Base-by-base conservation (phyloP, 2,329 filamentous ascomycete genomes). In the Diaporthe australafricana region DNA sequence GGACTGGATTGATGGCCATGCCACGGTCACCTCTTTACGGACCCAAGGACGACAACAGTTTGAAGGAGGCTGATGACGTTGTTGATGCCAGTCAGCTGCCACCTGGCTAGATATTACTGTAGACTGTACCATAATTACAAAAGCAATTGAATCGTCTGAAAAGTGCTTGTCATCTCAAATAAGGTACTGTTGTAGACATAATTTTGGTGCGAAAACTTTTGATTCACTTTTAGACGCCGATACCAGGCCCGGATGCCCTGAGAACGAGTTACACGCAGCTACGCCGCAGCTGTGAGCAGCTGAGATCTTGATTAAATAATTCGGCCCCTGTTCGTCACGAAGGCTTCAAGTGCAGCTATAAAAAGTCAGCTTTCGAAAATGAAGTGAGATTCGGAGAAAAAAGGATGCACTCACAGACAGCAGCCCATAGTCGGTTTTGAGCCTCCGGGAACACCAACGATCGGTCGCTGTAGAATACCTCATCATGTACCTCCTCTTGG, bases 1-100 rank as follows among this genome's bases (percentile, higher is more conserved):
- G 96, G 74, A 98, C 96, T 71, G 96, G 96, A 82, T 88, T 99
- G 72, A 99, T 98, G 96, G 96, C 96, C 60, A 88, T 99, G 76
- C 96, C 96, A 71, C 93, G 96, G 76, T 98, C 96, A 45, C 96
- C 96, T 48, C 90, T 99, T 57, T 90, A 93, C 74, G 92, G 90
- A 72, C 88, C 90, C 30, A 89, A 89, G 68, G 94, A 96, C 75
- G 90, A 89, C 25, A 81, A 91, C 14, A 87, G 92, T 76, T 72
- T 85, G 40, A 98, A 96, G 87, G 96, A 98, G 72, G 94, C 96
- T 9, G 93, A 96, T 77, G 96, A 99, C 77, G 90, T 98, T 81
- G 96, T 99, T 68, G 96, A 99, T 83, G 93, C 92, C 76, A 98
- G 95, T 89, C 91, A 95, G 80, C 90, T 99, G 60, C 96, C 96